phyloP scores from a whole-genome alignment of 441 rosid genomes.

The Euphorbia schlechtendalii region DNA sequence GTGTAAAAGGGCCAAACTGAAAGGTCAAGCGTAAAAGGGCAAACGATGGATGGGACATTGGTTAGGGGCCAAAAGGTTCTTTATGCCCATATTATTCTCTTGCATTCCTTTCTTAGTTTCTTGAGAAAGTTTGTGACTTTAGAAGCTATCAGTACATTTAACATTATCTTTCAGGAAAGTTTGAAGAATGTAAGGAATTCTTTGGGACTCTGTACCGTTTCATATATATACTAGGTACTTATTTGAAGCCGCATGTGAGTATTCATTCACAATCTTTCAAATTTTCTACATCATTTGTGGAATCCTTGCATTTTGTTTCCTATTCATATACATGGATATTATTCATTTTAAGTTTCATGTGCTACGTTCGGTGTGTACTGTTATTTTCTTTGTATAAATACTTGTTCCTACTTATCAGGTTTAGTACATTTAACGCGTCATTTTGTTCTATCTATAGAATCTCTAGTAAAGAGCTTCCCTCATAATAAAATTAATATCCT shows the following conservation, averaged over 20 bases:
- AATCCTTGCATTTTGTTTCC: neutral
- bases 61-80: too few relatives aligned
- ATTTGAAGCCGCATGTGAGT: conserved; percentile 73
- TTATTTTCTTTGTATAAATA: neutral
- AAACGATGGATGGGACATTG: too few relatives aligned
- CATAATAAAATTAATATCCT: neutral
- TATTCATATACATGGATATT: neutral
- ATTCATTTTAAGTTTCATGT: neutral
- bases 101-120: neutral
- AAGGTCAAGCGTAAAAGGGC: too few relatives aligned
- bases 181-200: conserved; percentile 57
- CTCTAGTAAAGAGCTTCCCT: neutral
- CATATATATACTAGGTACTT: conserved; percentile 56
- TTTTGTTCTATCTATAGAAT: neutral
- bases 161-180: conserved; percentile 46
- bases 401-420: neutral
- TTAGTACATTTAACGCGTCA: neutral
- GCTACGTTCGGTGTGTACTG: neutral
- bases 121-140: neutral
- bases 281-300: neutral
- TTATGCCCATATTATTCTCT: neutral
- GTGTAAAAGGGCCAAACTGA: too few relatives aligned
- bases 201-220: conserved; percentile 47
- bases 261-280: conserved; percentile 11
- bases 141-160: neutral